These are phyloP conservation scores for Backusella circina DNA, from an alignment of 192 early-diverging fungal species.

Conservation along the genomic window DNA sequence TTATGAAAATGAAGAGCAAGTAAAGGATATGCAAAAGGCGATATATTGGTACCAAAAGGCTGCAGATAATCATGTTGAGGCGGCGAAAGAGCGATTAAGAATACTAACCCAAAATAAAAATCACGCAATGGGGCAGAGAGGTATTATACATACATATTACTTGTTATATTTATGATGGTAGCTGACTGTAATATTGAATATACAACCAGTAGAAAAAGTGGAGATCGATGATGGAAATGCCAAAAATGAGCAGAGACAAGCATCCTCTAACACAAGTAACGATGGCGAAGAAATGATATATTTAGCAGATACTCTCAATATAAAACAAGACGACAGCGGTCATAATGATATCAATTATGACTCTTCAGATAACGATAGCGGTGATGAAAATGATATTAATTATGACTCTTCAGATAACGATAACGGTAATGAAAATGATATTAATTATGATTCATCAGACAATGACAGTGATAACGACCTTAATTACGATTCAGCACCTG, in stretches of 20 bases:
- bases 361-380: too few species aligned
- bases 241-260: neutral
- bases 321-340: neutral
- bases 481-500: conserved; percentile 5
- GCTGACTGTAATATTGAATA: too few species aligned
- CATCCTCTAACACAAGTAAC: neutral
- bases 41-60: neutral
- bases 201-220: neutral
- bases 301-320: neutral
- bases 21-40: neutral
- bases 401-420: too few species aligned
- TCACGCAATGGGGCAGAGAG: neutral
- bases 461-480: conserved; percentile 35
- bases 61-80: neutral
- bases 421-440: neutral
- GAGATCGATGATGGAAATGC: too few species aligned
- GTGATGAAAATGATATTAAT: too few species aligned
- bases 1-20: neutral
- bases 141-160: too few species aligned
- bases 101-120: neutral
- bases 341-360: neutral
- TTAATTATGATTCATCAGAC: neutral
- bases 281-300: neutral
- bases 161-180: too few species aligned
- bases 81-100: neutral